Evolutionary conservation across 2,329 filamentous ascomycete species (phyloP).

Genomic region (Ceratocystis diversiconidia): DNA sequence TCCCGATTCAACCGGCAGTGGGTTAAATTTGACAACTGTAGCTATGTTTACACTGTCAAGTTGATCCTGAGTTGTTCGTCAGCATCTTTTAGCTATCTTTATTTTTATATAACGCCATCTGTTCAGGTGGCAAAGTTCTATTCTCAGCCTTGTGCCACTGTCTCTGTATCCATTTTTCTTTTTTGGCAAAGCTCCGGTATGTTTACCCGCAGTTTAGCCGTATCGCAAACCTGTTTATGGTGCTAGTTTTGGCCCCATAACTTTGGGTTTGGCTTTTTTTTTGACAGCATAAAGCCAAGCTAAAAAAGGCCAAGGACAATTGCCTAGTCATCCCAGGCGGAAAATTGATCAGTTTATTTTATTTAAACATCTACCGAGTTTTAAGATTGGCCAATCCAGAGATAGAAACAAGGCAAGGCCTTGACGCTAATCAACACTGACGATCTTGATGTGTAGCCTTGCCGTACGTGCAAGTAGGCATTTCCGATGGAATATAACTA

Average conservation of each 20-base stretch:
- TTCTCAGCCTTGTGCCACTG: conserved; percentile 3
- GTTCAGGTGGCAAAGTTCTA: background rate
- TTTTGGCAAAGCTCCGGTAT: background rate
- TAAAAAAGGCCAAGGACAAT: background rate
- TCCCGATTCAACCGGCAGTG: too few relatives aligned
- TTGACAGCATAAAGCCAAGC: background rate
- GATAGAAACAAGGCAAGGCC: background rate
- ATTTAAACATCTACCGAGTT: conserved; percentile 4
- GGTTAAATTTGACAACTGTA: background rate
- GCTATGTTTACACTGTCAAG: background rate
- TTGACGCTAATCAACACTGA: background rate
- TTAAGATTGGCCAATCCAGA: background rate
- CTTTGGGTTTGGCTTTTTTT: background rate
- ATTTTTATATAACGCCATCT: background rate
- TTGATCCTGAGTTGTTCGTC: background rate
- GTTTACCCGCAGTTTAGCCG: background rate
- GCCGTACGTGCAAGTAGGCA: background rate
- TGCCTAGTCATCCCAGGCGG: background rate
- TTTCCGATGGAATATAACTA: background rate
- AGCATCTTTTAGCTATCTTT: background rate
- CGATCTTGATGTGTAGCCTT: background rate
- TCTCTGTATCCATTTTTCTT: background rate
- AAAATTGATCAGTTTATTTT: background rate
- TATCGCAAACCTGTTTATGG: background rate
- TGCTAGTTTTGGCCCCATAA: background rate